Percentiles rank a stretch among this genome's conserved stretches.
These are phyloP conservation scores for Huntiella savannae DNA, from an alignment of 2,329 filamentous ascomycete genomes.

Conservation along the genomic window DNA sequence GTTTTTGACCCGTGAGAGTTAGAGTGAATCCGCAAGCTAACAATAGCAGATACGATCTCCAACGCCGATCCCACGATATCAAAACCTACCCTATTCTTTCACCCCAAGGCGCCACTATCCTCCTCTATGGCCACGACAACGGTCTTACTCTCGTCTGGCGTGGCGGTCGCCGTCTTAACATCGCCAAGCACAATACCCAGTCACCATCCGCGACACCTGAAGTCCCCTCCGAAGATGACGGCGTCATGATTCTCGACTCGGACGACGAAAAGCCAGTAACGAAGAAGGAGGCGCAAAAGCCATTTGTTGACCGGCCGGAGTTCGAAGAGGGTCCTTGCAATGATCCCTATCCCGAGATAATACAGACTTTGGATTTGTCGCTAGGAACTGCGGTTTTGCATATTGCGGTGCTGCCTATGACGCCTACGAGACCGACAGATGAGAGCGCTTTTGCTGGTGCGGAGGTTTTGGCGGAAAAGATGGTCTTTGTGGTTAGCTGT, in stretches of 20 bases:
- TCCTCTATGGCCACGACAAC: conserved; percentile 45
- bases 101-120: conserved; percentile 41
- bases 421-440: conserved; percentile 25
- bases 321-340: conserved; percentile 36
- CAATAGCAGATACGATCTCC: conserved; percentile 35
- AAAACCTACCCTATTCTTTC: conserved; percentile 43
- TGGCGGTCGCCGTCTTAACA: conserved; percentile 40
- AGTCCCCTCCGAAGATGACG: conserved; percentile 31
- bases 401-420: conserved; percentile 35
- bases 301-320: conserved; percentile 33
- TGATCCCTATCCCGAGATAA: conserved; percentile 32
- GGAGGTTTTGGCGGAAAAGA: conserved; percentile 33
- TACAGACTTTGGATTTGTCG: conserved; percentile 42
- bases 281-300: conserved; percentile 14
- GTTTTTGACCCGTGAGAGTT: conserved; percentile 10
- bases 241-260: conserved; percentile 43
- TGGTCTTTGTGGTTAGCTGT: conserved; percentile 42
- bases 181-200: conserved; percentile 19
- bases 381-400: conserved; percentile 36
- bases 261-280: conserved; percentile 27
- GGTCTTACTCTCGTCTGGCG: conserved; percentile 43
- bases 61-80: conserved; percentile 37
- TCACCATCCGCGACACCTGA: conserved; percentile 21
- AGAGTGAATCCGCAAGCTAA: conserved; percentile 9
- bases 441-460: conserved; percentile 29